Percentiles rank a stretch among this genome's conserved stretches.
These are phyloP conservation scores for Globisporangium nagaii DNA, from an alignment of 352 stramenopile species.

Conservation along the genomic window DNA sequence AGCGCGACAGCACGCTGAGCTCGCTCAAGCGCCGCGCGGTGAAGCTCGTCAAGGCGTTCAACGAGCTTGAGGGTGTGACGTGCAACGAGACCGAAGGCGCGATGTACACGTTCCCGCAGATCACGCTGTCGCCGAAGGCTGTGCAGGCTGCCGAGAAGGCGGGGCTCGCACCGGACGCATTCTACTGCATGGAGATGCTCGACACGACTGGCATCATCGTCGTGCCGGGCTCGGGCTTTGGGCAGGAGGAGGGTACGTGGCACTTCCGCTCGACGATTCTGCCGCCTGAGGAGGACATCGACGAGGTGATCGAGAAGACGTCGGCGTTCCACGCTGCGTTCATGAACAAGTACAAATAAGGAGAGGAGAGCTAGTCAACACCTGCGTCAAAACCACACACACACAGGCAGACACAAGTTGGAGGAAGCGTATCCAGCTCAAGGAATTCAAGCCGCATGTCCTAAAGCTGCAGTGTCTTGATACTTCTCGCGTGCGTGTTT, in stretches of 20 bases:
- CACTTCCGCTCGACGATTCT: constrained; percentile 99
- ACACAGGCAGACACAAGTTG: too few relatives aligned
- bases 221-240: constrained; percentile 97
- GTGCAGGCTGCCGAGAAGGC: constrained; percentile 73
- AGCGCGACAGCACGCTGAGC: constrained; percentile 89
- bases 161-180: constrained; percentile 89
- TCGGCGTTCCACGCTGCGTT: constrained; percentile 94
- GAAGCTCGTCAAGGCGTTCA: constrained; percentile 93
- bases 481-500: not conserved
- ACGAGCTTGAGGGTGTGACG: constrained; percentile 94
- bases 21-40: constrained; percentile 92
- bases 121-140: constrained; percentile 87
- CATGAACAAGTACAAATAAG: constrained; percentile 92
- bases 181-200: constrained; percentile 97
- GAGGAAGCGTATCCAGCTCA: not conserved
- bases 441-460: not conserved
- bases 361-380: not conserved
- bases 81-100: constrained; percentile 96
- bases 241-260: constrained; percentile 93
- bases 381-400: too few relatives aligned
- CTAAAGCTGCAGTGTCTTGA: not conserved
- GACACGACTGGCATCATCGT: constrained; percentile 97
- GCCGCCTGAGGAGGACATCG: constrained; percentile 94
- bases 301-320: constrained; percentile 93
- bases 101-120: constrained; percentile 98